Conservation (phyloP, 2,329 filamentous ascomycete species). For the Colletotrichum lini region DNA sequence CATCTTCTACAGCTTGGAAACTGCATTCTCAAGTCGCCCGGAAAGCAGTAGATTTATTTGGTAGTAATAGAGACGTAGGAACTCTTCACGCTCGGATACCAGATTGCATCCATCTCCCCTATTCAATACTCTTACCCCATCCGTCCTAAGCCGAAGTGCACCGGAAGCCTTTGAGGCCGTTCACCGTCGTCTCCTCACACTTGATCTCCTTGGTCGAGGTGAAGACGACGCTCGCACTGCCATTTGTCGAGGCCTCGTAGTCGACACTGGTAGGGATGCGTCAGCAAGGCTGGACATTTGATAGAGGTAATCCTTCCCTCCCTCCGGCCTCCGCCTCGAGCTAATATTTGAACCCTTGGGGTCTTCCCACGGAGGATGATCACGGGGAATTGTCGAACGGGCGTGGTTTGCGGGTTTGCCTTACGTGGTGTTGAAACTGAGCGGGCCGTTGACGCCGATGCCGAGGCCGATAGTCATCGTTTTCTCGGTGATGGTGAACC, state of each 20-base stretch:
- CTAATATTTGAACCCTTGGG: no score
- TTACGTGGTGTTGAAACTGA: slow-evolving; percentile 33
- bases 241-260: slow-evolving; percentile 34
- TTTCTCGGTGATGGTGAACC: slow-evolving; percentile 36
- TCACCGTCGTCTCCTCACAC: slow-evolving; percentile 35
- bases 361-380: neutral
- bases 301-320: neutral
- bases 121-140: no score
- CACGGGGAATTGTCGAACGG: neutral
- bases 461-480: slow-evolving; percentile 35
- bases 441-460: slow-evolving; percentile 21
- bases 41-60: no score
- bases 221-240: slow-evolving; percentile 26
- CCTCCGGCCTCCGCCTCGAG: neutral
- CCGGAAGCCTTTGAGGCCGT: slow-evolving; percentile 36
- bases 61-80: no score
- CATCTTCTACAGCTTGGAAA: no score
- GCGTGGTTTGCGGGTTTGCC: neutral
- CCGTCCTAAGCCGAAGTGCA: slow-evolving; percentile 20
- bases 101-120: neutral
- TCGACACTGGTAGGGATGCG: slow-evolving; percentile 3
- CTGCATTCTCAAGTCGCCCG: no score
- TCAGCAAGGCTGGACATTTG: neutral
- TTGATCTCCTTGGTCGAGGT: slow-evolving; percentile 28
- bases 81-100: neutral